Percentiles rank a stretch among this genome's conserved stretches.
phyloP scores from a whole-genome alignment of 257 asterid species.

The Verbena officinalis region DNA sequence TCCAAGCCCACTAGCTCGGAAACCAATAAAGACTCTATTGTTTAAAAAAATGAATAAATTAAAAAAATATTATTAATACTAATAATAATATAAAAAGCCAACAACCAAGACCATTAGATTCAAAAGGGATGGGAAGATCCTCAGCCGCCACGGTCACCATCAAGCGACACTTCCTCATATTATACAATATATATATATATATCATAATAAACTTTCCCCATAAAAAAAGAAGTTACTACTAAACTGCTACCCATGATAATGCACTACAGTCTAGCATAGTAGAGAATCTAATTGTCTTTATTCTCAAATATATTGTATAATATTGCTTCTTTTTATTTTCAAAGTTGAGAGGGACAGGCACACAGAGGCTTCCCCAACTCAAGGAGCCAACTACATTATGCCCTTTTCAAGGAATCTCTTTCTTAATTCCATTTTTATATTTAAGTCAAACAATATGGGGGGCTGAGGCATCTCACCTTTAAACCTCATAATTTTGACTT shows the following conservation, averaged over 20 bases:
- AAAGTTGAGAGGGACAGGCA: constrained; percentile 38
- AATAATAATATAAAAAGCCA: no score
- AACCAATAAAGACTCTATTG: no score
- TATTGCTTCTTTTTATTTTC: constrained; percentile 23
- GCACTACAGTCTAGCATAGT: constrained; percentile 46
- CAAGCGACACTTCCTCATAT: constrained; percentile 30
- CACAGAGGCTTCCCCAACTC: constrained; percentile 45
- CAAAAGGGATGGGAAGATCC: constrained; percentile 43
- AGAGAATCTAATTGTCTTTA: constrained; percentile 34
- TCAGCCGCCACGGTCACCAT: constrained; percentile 41
- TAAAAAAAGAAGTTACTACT: neutral
- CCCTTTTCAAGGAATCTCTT: constrained; percentile 40
- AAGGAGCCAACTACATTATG: constrained; percentile 51
- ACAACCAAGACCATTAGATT: constrained; percentile 31
- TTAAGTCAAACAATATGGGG: constrained; percentile 39
- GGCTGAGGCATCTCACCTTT: constrained; percentile 40
- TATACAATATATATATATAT: neutral
- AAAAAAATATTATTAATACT: no score
- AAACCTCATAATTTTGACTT: constrained; percentile 33
- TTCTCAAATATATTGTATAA: constrained; percentile 16
- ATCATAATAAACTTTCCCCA: no score
- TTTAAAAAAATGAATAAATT: no score
- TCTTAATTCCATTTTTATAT: constrained; percentile 19
- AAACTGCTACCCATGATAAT: constrained; percentile 24
- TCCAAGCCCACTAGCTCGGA: constrained; percentile 3